phyloP scores from a whole-genome alignment of 2,329 filamentous ascomycete genomes.

The Dactylellina leptospora region DNA sequence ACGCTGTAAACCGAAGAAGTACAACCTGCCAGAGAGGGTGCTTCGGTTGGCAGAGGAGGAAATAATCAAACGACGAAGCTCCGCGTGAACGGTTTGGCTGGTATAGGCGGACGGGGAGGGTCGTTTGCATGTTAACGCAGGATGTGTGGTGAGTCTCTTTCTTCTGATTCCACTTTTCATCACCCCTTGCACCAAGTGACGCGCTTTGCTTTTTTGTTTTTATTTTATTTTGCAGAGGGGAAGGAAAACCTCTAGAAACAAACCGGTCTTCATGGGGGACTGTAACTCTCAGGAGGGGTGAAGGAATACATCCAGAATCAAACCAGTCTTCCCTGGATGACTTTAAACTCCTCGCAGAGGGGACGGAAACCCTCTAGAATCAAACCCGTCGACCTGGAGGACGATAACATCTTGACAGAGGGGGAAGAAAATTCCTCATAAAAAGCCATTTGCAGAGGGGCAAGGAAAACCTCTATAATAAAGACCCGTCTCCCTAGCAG shows the following conservation, averaged over 20 bases:
- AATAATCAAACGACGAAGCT: constrained; percentile 13
- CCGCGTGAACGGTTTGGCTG: constrained; percentile 6
- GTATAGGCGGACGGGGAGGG: too few relatives aligned
- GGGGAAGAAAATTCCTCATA: constrained; percentile 15
- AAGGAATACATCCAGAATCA: neutral
- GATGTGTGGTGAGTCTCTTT: too few relatives aligned
- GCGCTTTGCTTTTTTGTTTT: neutral
- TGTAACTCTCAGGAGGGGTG: neutral
- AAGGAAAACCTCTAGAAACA: constrained; percentile 34
- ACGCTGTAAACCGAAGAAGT: constrained; percentile 13
- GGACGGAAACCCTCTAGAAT: constrained; percentile 28
- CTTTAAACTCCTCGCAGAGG: constrained; percentile 1
- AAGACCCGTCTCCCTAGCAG: too few relatives aligned
- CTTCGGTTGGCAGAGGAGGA: constrained; percentile 22
- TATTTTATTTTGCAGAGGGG: constrained; percentile 15
- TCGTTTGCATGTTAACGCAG: too few relatives aligned
- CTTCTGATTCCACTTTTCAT: neutral
- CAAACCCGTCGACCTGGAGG: constrained; percentile 14
- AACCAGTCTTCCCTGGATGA: neutral
- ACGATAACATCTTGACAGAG: neutral
- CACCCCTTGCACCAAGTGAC: neutral
- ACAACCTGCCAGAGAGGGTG: constrained; percentile 17
- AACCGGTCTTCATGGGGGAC: too few relatives aligned
- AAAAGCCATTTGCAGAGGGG: constrained; percentile 13
- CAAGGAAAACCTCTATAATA: constrained; percentile 20